A percentile compares a stretch with the other conserved stretches of the same genome.
These are phyloP conservation scores for Diaporthe vaccinii DNA, from an alignment of 2,329 filamentous ascomycete species.

Conservation along the genomic window DNA sequence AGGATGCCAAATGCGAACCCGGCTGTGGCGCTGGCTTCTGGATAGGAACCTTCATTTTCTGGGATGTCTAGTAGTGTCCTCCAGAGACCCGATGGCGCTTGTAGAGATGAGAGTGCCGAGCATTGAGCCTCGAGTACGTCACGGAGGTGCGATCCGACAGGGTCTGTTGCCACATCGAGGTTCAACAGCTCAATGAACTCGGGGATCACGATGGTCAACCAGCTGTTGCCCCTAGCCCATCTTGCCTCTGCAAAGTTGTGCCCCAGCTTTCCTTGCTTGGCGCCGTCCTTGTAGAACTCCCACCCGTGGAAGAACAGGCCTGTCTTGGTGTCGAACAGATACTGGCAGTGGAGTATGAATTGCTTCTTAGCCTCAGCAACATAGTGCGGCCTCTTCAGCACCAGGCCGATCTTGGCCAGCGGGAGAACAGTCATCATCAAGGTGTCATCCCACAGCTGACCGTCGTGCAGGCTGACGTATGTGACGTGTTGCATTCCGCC, in stretches of 20 bases:
- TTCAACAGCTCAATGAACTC: slow-evolving; percentile 83
- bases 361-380: slow-evolving; percentile 83
- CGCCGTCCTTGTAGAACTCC: slow-evolving; percentile 68
- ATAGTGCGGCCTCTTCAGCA: slow-evolving; percentile 79
- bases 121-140: slow-evolving; percentile 78
- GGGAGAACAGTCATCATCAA: slow-evolving; percentile 91
- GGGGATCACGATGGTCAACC: slow-evolving; percentile 87
- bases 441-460: slow-evolving; percentile 88
- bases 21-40: slow-evolving; percentile 82
- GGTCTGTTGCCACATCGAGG: slow-evolving; percentile 70
- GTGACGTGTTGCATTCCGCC: slow-evolving; percentile 84
- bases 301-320: slow-evolving; percentile 87
- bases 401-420: slow-evolving; percentile 81
- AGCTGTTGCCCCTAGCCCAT: slow-evolving; percentile 75
- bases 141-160: slow-evolving; percentile 70
- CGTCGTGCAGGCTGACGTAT: slow-evolving; percentile 77
- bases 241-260: slow-evolving; percentile 71
- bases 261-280: slow-evolving; percentile 64
- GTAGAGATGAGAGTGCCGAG: slow-evolving; percentile 71
- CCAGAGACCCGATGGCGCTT: slow-evolving; percentile 77
- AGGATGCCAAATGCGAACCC: slow-evolving; percentile 86
- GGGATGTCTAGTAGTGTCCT: slow-evolving; percentile 79
- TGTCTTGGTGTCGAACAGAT: slow-evolving; percentile 78
- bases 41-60: slow-evolving; percentile 77
- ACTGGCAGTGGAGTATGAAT: slow-evolving; percentile 83